These are phyloP conservation scores for Fistulinella cinereoalba DNA, from an alignment of 1,284 basidiomycete genomes.

Conservation along the genomic window DNA sequence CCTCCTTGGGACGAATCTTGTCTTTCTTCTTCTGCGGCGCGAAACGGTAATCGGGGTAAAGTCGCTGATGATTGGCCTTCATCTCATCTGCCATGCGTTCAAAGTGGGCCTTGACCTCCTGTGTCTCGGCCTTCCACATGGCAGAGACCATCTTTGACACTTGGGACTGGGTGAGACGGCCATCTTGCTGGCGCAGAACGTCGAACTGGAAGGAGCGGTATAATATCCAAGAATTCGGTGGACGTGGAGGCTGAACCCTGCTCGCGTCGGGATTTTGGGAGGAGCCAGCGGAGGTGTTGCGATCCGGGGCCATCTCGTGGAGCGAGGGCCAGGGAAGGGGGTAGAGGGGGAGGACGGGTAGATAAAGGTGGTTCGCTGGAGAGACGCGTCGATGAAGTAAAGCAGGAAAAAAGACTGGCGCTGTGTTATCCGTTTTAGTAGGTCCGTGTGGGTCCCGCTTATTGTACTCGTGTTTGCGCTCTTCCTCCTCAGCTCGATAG, in stretches of 20 bases:
- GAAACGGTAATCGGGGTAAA: slow-evolving; percentile 75
- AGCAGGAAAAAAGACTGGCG: slow-evolving; percentile 24
- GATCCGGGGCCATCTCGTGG: slow-evolving; percentile 18
- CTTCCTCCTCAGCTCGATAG: slow-evolving; percentile 1
- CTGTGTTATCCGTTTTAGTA: slow-evolving; percentile 30
- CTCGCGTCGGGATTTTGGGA: no score
- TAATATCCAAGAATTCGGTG: slow-evolving; percentile 91
- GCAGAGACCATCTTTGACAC: slow-evolving; percentile 69
- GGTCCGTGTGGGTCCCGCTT: slow-evolving; percentile 35
- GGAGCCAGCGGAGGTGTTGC: slow-evolving; percentile 6
- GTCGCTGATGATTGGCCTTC: slow-evolving; percentile 63
- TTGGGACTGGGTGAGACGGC: slow-evolving; percentile 61
- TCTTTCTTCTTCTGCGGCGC: slow-evolving; percentile 66
- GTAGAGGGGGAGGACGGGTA: slow-evolving; percentile 8
- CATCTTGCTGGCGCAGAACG: slow-evolving; percentile 34
- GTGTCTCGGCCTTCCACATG: slow-evolving; percentile 66
- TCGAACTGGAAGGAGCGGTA: slow-evolving; percentile 72
- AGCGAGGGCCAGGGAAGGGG: slow-evolving; percentile 6
- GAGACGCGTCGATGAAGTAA: slow-evolving; percentile 27
- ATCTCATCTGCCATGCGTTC: slow-evolving; percentile 66
- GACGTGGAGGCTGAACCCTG: slow-evolving; percentile 54
- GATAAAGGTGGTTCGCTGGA: slow-evolving; percentile 16
- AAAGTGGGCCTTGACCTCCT: slow-evolving; percentile 55
- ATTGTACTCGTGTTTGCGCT: slow-evolving; percentile 32
- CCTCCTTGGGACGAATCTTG: slow-evolving; percentile 49